Evolutionary conservation across 2,329 filamentous ascomycete species (phyloP).

Genomic region (Cladobotryum protrusum): DNA sequence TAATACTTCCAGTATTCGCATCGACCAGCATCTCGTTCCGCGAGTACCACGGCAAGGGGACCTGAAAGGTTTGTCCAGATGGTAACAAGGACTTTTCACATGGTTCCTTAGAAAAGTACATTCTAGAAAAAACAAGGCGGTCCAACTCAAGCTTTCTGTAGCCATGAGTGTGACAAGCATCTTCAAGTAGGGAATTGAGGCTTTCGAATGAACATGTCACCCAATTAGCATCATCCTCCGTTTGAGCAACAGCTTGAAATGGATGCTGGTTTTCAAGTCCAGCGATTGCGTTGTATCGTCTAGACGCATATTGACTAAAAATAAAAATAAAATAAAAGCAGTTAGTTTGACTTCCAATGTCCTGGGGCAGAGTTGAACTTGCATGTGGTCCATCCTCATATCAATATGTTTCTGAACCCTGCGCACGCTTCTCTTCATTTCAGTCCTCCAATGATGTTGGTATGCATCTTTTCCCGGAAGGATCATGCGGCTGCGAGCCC

Average conservation of each 20-base stretch:
- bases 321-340: too few relatives aligned
- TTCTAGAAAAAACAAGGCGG: slow-evolving; percentile 15
- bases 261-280: not conserved
- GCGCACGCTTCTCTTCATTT: not conserved
- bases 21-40: slow-evolving; percentile 5
- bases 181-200: slow-evolving; percentile 14
- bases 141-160: slow-evolving; percentile 20
- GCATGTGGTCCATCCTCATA: not conserved
- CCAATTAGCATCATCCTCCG: not conserved
- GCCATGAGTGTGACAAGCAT: slow-evolving; percentile 15
- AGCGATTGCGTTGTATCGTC: slow-evolving; percentile 2
- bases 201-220: not conserved
- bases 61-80: not conserved
- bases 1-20: slow-evolving; percentile 13
- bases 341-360: too few relatives aligned
- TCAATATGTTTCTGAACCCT: not conserved
- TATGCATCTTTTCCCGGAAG: not conserved
- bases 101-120: not conserved
- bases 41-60: too few relatives aligned
- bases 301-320: not conserved
- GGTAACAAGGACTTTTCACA: not conserved
- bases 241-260: not conserved
- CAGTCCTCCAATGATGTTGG: not conserved
- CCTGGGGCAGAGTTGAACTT: not conserved
- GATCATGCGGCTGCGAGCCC: too few relatives aligned